Conservation (phyloP, 2,329 filamentous ascomycete genomes). For the Fusarium oxysporum region DNA sequence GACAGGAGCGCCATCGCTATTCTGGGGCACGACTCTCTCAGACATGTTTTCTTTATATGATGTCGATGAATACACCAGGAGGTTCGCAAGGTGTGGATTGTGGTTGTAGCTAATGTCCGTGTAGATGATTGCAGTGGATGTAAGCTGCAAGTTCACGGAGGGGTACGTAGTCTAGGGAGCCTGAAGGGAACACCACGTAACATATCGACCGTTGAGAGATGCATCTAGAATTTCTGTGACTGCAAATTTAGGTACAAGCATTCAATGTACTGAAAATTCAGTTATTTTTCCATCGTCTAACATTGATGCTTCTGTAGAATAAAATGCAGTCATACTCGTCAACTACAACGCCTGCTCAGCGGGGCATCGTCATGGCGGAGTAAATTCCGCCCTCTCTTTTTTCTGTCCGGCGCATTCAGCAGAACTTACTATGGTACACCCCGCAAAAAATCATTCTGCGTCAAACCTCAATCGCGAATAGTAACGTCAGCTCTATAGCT, state of each 20-base stretch:
- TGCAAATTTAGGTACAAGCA: not conserved
- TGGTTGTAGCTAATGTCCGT: not conserved
- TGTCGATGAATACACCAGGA: not conserved
- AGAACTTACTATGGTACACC: conserved; percentile 21
- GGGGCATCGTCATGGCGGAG: conserved; percentile 34
- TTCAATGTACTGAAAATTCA: not conserved
- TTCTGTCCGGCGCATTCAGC: conserved; percentile 20
- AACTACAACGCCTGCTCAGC: not conserved
- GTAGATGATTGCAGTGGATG: not conserved
- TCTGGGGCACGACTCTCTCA: conserved; percentile 51
- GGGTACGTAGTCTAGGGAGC: conserved; percentile 22
- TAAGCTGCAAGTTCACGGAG: conserved; percentile 22
- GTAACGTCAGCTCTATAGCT: not conserved
- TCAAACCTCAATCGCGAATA: conserved; percentile 28
- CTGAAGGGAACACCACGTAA: conserved; percentile 3
- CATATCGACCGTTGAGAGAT: not conserved
- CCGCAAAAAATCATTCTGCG: conserved; percentile 41
- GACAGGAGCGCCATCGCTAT: conserved; percentile 52
- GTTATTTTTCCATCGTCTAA: too few species aligned
- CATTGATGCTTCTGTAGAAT: not conserved
- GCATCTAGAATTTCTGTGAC: not conserved
- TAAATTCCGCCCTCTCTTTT: conserved; percentile 32
- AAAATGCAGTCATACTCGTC: not conserved
- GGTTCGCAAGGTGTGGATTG: not conserved
- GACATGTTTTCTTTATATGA: conserved; percentile 39